phyloP scores from a whole-genome alignment of 2,329 filamentous ascomycete genomes.

The Talaromyces sp. region DNA sequence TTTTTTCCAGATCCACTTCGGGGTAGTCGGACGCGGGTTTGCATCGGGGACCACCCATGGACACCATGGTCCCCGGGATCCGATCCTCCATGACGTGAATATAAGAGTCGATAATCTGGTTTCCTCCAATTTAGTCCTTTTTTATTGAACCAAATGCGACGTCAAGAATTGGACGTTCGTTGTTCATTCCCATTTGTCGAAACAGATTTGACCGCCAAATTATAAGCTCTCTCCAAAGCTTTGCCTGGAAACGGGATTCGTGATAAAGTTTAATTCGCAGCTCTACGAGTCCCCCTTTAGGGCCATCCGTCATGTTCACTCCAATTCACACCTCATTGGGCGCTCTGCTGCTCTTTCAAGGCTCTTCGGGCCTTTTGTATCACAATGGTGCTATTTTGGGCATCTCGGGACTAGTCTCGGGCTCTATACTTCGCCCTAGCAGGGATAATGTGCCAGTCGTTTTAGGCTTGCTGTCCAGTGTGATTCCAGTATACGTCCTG shows the following conservation, averaged over 20 bases:
- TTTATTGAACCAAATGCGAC: not conserved
- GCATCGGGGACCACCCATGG: constrained; percentile 21
- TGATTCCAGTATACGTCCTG: constrained; percentile 44
- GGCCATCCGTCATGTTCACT: constrained; percentile 51
- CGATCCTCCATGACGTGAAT: constrained; percentile 6
- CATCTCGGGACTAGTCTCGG: constrained; percentile 52
- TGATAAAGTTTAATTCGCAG: constrained; percentile 5
- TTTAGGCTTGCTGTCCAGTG: constrained; percentile 50
- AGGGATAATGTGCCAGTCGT: constrained; percentile 50
- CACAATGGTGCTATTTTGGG: constrained; percentile 57
- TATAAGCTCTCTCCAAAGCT: not conserved
- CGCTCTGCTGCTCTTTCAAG: constrained; percentile 54
- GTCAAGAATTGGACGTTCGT: not conserved
- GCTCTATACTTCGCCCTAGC: constrained; percentile 44
- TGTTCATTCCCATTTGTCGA: not conserved
- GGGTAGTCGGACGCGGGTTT: constrained; percentile 3
- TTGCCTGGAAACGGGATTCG: not conserved
- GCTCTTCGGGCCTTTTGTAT: constrained; percentile 53
- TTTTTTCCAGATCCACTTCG: constrained; percentile 7
- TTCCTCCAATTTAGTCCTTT: not conserved
- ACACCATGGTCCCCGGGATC: constrained; percentile 19
- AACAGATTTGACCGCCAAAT: not conserved
- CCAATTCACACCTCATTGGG: constrained; percentile 56
- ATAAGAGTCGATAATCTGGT: constrained; percentile 4
- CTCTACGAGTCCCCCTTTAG: not conserved